Base-by-base conservation (phyloP, 208 protist species). In the Crithidia mellificae region DNA sequence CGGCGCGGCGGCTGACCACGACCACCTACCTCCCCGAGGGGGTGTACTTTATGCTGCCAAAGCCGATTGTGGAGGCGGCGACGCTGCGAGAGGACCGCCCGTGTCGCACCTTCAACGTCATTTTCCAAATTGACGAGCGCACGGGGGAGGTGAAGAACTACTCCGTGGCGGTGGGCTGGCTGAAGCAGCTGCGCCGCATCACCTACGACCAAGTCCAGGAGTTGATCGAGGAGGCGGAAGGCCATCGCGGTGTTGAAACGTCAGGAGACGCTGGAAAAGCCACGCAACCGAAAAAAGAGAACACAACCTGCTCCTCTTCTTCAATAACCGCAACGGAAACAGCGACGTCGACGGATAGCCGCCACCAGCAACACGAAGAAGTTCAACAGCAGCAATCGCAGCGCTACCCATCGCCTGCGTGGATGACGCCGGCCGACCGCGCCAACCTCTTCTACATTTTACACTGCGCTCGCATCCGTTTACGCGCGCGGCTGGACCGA, bases 41-140 rank as follows among this genome's bases (percentile, higher is more conserved):
- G 4, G 91, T 96, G 43, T 96, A 77, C 57, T 96, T 93, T 62
- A 96, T 96, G 91, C 72, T 96, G 22, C 91, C 91, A 11, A 90
- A 90, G 56, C 78, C 82, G 1, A 90, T 96, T 57, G 83, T 96
- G 4, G 85, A 92, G 73, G 86, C 85, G 52, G 88, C 91, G 20
- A 96, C 91, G 30, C 72, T 96, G 59, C 86, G 87, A 17, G 87
- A 92, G 59, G 87, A 94, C 65, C 74, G 79, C 12, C 84, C 84
- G 0, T 96, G 91, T 63, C 84, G 91, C 30, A 96, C 91, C 20
- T 96, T 96, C 71, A 87, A 89, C 65, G 84, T 96, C 44, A 74
- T 78, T 32, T 96, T 96, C 56, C 74, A 85, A 43, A 80, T 96
- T 36, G 83, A 95, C 56, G 76, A 83, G 27, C 19, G 22, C 44